These are phyloP conservation scores for Mediolabrus comicus DNA, from an alignment of 108 stramenopile species.

Conservation along the genomic window DNA sequence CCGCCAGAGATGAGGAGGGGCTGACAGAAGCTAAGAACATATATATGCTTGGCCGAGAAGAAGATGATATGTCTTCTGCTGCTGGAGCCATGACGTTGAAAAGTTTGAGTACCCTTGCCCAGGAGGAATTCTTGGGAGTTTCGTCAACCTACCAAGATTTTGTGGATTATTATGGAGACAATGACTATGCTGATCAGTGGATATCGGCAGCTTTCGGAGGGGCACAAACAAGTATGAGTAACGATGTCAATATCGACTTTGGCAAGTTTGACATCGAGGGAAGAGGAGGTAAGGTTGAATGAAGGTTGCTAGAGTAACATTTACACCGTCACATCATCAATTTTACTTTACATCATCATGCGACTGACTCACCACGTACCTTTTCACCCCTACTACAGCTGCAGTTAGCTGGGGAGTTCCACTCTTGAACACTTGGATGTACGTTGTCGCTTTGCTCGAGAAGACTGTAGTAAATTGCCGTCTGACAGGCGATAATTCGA, in stretches of 20 bases:
- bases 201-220: constrained; percentile 12
- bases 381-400: constrained; percentile 1
- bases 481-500: not conserved
- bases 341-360: not conserved
- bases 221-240: not conserved
- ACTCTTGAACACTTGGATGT: constrained; percentile 11
- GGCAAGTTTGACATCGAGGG: constrained; percentile 8
- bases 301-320: no score
- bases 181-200: constrained; percentile 22
- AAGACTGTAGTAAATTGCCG: constrained; percentile 5
- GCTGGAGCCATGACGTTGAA: not conserved
- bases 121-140: constrained; percentile 2
- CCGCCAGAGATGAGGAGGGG: constrained; percentile 12
- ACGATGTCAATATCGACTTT: constrained; percentile 4
- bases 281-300: constrained; percentile 10
- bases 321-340: no score
- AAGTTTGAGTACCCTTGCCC: not conserved
- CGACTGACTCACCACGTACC: not conserved
- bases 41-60: constrained; percentile 3
- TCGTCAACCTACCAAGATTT: constrained; percentile 21
- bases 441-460: constrained; percentile 2
- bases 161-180: constrained; percentile 8
- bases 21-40: constrained; percentile 4
- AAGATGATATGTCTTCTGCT: not conserved
- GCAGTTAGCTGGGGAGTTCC: constrained; percentile 21